phyloP scores from a whole-genome alignment of 176 grass and related monocot genomes.

The Alloteropsis semialata region DNA sequence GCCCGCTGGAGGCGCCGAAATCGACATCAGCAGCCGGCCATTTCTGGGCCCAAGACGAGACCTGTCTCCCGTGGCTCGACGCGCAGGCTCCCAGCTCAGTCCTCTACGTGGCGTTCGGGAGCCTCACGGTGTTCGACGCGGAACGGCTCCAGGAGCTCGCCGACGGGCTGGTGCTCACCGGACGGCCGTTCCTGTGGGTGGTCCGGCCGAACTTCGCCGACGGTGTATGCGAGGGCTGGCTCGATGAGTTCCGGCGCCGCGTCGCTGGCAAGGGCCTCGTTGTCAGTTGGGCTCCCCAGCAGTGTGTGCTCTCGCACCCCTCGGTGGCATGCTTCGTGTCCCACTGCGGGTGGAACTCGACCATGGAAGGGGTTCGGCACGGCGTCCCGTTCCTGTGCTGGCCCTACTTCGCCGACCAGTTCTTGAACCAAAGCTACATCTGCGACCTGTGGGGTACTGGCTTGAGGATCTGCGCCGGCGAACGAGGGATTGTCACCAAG shows the following conservation, averaged over 20 bases:
- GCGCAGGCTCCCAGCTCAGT: conserved; percentile 36
- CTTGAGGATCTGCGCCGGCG: conserved; percentile 16
- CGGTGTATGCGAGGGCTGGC: not conserved
- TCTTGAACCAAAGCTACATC: conserved; percentile 52
- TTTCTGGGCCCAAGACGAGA: conserved; percentile 50
- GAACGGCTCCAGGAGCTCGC: conserved; percentile 55
- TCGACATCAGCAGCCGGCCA: not conserved
- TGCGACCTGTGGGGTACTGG: conserved; percentile 53
- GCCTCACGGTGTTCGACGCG: conserved; percentile 39
- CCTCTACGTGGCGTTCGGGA: conserved; percentile 68
- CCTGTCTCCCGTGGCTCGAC: conserved; percentile 58
- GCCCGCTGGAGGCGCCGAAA: conserved; percentile 24
- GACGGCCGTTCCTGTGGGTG: conserved; percentile 58
- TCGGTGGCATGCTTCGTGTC: conserved; percentile 49
- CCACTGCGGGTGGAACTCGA: conserved; percentile 58
- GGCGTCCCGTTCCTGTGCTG: conserved; percentile 59
- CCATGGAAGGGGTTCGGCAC: conserved; percentile 48
- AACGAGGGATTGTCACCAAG: conserved; percentile 32
- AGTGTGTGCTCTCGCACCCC: conserved; percentile 52
- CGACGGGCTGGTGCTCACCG: conserved; percentile 33
- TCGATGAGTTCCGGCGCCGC: conserved; percentile 23
- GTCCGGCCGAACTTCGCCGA: conserved; percentile 45
- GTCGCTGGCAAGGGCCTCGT: conserved; percentile 16
- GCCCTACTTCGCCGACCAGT: conserved; percentile 65
- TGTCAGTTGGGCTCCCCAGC: conserved; percentile 47